phyloP scores from a whole-genome alignment of 208 protist species.

The Leishmania tarentolae region DNA sequence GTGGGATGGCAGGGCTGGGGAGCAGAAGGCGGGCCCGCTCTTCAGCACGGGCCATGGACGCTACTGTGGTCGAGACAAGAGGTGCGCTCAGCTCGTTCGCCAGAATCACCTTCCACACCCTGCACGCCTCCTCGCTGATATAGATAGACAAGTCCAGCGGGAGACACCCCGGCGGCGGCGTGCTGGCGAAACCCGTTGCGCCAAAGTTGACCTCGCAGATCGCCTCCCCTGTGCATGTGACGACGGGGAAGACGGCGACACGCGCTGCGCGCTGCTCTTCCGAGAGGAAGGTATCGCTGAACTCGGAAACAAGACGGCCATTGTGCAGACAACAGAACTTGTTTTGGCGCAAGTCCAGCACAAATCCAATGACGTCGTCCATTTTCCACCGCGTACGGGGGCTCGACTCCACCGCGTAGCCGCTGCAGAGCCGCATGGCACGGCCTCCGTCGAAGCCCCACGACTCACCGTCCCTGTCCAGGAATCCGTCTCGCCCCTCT shows the following conservation, averaged over 20 bases:
- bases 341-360: constrained; percentile 74
- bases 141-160: constrained; percentile 79
- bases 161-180: constrained; percentile 61
- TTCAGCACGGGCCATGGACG: background rate
- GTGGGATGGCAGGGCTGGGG: constrained; percentile 14
- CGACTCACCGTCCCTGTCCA: constrained; percentile 75
- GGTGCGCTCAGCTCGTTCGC: constrained; percentile 36
- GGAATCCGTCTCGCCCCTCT: constrained; percentile 22
- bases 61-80: background rate
- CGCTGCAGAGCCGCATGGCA: constrained; percentile 59
- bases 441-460: constrained; percentile 80
- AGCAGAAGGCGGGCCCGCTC: constrained; percentile 5
- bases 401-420: constrained; percentile 64
- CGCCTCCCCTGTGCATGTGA: constrained; percentile 34
- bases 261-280: constrained; percentile 20
- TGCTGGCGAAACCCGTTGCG: constrained; percentile 55
- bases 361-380: constrained; percentile 82
- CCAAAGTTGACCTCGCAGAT: constrained; percentile 90
- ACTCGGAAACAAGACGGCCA: constrained; percentile 64
- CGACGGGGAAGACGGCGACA: constrained; percentile 65
- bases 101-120: constrained; percentile 64
- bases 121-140: constrained; percentile 40
- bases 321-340: constrained; percentile 75
- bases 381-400: constrained; percentile 73
- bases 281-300: constrained; percentile 47